A percentile compares a stretch with the other conserved stretches of the same genome.
Conservation (phyloP, 352 stramenopile genomes). For the Phytopythium boreale region DNA sequence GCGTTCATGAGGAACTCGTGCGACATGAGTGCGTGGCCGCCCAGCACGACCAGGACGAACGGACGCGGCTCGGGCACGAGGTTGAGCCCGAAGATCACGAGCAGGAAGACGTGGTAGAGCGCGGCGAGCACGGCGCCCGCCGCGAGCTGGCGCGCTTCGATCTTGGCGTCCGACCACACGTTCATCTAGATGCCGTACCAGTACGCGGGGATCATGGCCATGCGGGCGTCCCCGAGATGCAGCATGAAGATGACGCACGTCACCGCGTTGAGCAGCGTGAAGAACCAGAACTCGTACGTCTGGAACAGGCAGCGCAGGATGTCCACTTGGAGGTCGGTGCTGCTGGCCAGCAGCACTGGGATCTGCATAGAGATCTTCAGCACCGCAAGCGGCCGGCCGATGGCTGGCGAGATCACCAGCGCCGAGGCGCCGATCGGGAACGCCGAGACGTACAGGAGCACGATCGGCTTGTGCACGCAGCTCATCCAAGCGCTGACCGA, state of each 20-base stretch:
- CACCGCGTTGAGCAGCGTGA: conserved; percentile 16
- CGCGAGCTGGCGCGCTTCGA: conserved; percentile 6
- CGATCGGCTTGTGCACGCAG: not conserved
- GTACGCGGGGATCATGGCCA: conserved; percentile 10
- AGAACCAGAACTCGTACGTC: conserved; percentile 48
- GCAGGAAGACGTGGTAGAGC: conserved; percentile 9
- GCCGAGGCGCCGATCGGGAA: not conserved
- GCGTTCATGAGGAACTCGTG: conserved; percentile 22
- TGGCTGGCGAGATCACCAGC: not conserved
- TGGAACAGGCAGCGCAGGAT: conserved; percentile 13
- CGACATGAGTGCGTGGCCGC: conserved; percentile 4
- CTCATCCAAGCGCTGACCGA: not conserved
- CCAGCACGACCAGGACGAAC: conserved; percentile 6
- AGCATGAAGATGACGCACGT: conserved; percentile 13
- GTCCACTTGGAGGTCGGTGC: conserved; percentile 17
- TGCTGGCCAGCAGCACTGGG: not conserved
- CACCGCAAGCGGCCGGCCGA: conserved; percentile 9
- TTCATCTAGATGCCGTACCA: conserved; percentile 22
- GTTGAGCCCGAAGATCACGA: conserved; percentile 4
- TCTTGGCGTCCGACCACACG: conserved; percentile 27
- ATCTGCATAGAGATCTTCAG: conserved; percentile 8
- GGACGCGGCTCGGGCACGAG: conserved; percentile 1
- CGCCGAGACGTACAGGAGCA: not conserved
- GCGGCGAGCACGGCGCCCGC: conserved; percentile 3
- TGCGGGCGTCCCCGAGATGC: conserved; percentile 17